A percentile compares a stretch with the other conserved stretches of the same genome.
These are phyloP conservation scores for Phytophthora parvispora DNA, from an alignment of 352 stramenopile genomes.

Conservation along the genomic window DNA sequence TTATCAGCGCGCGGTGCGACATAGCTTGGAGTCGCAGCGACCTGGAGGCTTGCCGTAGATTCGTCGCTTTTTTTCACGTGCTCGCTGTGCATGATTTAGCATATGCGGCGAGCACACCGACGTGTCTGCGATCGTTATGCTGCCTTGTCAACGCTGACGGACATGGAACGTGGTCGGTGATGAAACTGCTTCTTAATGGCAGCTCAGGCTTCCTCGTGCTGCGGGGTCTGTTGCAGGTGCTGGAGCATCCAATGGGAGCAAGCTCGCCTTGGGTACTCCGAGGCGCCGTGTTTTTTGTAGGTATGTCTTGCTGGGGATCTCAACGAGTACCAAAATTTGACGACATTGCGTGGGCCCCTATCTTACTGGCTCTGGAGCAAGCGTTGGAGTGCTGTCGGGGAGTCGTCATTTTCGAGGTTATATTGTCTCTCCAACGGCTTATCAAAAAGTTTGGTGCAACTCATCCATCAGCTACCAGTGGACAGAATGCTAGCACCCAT, in stretches of 20 bases:
- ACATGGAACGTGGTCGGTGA: slow-evolving; percentile 85
- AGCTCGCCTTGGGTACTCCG: slow-evolving; percentile 82
- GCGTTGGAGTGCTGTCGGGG: slow-evolving; percentile 74
- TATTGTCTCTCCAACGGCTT: slow-evolving; percentile 86
- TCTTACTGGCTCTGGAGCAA: slow-evolving; percentile 74
- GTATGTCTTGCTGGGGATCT: slow-evolving; percentile 91
- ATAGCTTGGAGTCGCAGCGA: slow-evolving; percentile 80
- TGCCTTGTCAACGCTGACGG: slow-evolving; percentile 89
- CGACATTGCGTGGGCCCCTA: slow-evolving; percentile 77
- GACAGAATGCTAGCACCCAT: slow-evolving; percentile 14
- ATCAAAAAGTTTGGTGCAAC: slow-evolving; percentile 87
- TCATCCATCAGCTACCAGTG: slow-evolving; percentile 9
- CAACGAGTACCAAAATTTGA: slow-evolving; percentile 82
- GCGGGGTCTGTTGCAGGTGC: slow-evolving; percentile 71
- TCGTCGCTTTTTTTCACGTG: slow-evolving; percentile 83
- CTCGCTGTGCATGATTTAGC: slow-evolving; percentile 71
- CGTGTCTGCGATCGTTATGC: slow-evolving; percentile 79
- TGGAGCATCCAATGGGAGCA: slow-evolving; percentile 64
- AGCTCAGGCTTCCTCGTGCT: slow-evolving; percentile 75
- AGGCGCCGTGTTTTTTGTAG: slow-evolving; percentile 89
- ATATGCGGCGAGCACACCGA: slow-evolving; percentile 64
- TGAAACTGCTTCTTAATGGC: slow-evolving; percentile 82
- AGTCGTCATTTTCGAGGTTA: slow-evolving; percentile 90
- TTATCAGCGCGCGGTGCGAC: slow-evolving; percentile 77
- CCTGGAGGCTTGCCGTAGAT: slow-evolving; percentile 76